A percentile compares a stretch with the other conserved stretches of the same genome.
Conservation (phyloP, 768 basidiomycete genomes). For the Mycena galopus region DNA sequence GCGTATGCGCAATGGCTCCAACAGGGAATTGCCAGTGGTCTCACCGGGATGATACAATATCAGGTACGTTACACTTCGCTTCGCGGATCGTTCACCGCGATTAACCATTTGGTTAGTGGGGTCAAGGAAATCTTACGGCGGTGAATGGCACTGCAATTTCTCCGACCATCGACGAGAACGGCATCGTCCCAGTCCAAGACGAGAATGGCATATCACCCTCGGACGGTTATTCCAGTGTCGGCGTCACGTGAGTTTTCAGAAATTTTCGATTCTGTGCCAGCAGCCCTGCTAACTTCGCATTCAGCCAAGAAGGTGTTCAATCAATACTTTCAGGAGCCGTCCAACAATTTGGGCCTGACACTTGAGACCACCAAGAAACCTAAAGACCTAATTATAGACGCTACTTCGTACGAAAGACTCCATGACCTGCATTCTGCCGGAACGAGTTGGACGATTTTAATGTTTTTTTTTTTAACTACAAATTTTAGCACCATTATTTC, state of each 20-base stretch:
- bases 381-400: background rate
- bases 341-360: conserved; percentile 51
- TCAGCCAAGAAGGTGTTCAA: conserved; percentile 48
- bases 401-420: background rate
- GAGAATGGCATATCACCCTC: conserved; percentile 70
- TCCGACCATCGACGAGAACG: conserved; percentile 48
- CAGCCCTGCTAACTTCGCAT: background rate
- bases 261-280: too few relatives aligned
- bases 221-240: conserved; percentile 70
- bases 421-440: background rate
- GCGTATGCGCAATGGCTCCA: conserved; percentile 69
- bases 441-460: conserved; percentile 27
- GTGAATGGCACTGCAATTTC: conserved; percentile 61
- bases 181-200: conserved; percentile 44
- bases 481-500: too few relatives aligned
- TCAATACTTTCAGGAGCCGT: conserved; percentile 46
- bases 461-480: background rate
- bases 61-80: conserved; percentile 48
- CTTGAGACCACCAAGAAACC: conserved; percentile 16
- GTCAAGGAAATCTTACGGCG: conserved; percentile 63
- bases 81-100: conserved; percentile 33
- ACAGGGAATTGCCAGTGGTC: conserved; percentile 52
- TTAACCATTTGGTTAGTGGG: conserved; percentile 59
- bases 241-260: conserved; percentile 50
- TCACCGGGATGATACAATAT: conserved; percentile 62